Conservation (phyloP, 495 filamentous ascomycete genomes). For the Chaetomidium leptoderma region DNA sequence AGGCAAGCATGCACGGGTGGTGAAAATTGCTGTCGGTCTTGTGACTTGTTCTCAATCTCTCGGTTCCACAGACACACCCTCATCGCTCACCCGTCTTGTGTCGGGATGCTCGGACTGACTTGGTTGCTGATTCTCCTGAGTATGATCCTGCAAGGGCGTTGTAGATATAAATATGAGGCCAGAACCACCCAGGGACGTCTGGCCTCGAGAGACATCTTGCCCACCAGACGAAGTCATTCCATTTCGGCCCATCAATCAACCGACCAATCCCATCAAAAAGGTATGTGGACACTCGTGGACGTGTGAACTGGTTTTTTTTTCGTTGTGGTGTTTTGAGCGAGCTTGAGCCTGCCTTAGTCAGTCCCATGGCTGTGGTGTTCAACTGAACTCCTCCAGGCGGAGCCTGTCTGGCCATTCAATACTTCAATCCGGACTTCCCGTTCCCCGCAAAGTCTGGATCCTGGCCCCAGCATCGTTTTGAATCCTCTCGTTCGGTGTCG, state of each 20-base stretch:
- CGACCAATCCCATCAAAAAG: not conserved
- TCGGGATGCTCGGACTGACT: constrained; percentile 3
- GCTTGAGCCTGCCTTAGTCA: too few species aligned
- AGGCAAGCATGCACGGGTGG: constrained; percentile 3
- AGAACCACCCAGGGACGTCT: not conserved
- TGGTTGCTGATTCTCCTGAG: constrained; percentile 5
- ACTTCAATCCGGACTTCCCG: not conserved
- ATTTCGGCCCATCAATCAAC: not conserved
- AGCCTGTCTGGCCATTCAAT: not conserved
- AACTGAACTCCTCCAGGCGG: not conserved
- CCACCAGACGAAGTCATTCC: not conserved
- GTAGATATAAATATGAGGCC: constrained; percentile 9
- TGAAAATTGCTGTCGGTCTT: constrained; percentile 21
- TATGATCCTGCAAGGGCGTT: not conserved
- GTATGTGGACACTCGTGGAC: not conserved
- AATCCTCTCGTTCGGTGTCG: not conserved
- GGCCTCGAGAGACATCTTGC: not conserved
- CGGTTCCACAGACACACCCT: constrained; percentile 17
- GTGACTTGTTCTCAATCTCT: constrained; percentile 22
- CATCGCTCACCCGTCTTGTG: constrained; percentile 17
- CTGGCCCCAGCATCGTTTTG: not conserved
- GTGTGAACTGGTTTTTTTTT: not conserved
- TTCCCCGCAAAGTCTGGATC: not conserved
- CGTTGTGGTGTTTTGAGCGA: too few species aligned
- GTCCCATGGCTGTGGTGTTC: too few species aligned